Conservation (phyloP, 108 stramenopile genomes). For the Conticribra weissflogii region DNA sequence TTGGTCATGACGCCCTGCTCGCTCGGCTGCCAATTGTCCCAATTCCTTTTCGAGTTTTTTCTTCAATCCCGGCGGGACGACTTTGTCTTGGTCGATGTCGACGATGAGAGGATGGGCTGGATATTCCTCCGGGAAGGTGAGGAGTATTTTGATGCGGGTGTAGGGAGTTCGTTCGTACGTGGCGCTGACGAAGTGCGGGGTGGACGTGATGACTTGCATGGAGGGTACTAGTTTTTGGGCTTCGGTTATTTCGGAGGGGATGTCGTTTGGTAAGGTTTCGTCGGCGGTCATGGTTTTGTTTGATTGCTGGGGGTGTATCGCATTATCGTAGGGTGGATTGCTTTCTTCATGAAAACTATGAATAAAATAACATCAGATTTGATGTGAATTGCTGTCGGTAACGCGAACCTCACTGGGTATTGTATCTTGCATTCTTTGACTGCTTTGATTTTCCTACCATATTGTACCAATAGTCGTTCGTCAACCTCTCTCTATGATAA, state of each 20-base stretch:
- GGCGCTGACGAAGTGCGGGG: conserved; percentile 41
- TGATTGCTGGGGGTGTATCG: too few relatives aligned
- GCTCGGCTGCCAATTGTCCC: conserved; percentile 18
- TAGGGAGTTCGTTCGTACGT: conserved; percentile 54
- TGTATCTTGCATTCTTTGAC: too few relatives aligned
- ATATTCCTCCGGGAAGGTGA: conserved; percentile 53
- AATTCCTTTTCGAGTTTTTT: conserved; percentile 56
- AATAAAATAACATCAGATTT: too few relatives aligned
- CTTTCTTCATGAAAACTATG: too few relatives aligned
- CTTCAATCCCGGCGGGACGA: conserved; percentile 55
- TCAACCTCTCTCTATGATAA: too few relatives aligned
- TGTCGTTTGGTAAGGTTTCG: conserved; percentile 17
- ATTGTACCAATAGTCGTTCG: too few relatives aligned
- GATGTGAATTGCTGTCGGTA: too few relatives aligned
- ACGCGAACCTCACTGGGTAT: too few relatives aligned
- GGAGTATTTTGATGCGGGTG: conserved; percentile 46
- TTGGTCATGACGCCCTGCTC: conserved; percentile 35
- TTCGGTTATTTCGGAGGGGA: conserved; percentile 25
- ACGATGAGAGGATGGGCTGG: conserved; percentile 45
- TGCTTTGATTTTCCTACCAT: too few relatives aligned
- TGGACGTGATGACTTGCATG: conserved; percentile 25
- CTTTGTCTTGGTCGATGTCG: conserved; percentile 26
- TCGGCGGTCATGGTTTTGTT: neutral
- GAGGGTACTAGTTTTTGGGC: conserved; percentile 21
- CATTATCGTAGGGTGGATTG: too few relatives aligned